These are phyloP conservation scores for Arabis hirsuta DNA, from an alignment of 345 rosid species.

Conservation along the genomic window DNA sequence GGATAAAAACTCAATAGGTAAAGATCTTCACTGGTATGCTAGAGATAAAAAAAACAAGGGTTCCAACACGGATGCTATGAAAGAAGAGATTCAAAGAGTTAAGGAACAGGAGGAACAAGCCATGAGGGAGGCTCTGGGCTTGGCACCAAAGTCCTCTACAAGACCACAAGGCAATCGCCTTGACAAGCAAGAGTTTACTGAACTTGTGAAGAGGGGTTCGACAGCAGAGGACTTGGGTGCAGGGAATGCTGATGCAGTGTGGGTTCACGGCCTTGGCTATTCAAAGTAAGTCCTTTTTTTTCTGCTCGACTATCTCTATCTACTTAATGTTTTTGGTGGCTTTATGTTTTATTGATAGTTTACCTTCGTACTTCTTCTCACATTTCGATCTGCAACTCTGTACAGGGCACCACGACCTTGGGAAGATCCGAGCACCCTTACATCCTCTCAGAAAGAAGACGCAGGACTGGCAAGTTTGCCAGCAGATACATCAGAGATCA, in stretches of 20 bases:
- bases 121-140: constrained; percentile 98
- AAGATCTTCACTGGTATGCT: constrained; percentile 92
- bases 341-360: constrained; percentile 11
- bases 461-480: constrained; percentile 41
- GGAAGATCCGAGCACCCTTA: constrained; percentile 85
- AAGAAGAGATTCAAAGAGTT: constrained; percentile 86
- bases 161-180: constrained; percentile 83
- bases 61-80: constrained; percentile 62
- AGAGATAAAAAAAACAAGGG: constrained; percentile 63
- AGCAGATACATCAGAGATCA: constrained; percentile 41
- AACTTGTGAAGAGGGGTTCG: constrained; percentile 89
- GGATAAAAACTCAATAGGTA: constrained; percentile 53
- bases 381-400: constrained; percentile 23
- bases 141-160: constrained; percentile 81
- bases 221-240: constrained; percentile 97
- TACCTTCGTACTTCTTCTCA: neutral
- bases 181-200: constrained; percentile 90
- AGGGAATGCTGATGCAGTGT: constrained; percentile 90
- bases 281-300: constrained; percentile 59
- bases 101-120: constrained; percentile 97
- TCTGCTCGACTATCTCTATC: neutral
- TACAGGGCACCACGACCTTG: constrained; percentile 80
- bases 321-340: neutral
- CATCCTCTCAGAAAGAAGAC: constrained; percentile 50
- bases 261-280: constrained; percentile 88